Evolutionary conservation across 2,329 filamentous ascomycete genomes (phyloP).

Genomic region (Stagonosporopsis vannaccii): DNA sequence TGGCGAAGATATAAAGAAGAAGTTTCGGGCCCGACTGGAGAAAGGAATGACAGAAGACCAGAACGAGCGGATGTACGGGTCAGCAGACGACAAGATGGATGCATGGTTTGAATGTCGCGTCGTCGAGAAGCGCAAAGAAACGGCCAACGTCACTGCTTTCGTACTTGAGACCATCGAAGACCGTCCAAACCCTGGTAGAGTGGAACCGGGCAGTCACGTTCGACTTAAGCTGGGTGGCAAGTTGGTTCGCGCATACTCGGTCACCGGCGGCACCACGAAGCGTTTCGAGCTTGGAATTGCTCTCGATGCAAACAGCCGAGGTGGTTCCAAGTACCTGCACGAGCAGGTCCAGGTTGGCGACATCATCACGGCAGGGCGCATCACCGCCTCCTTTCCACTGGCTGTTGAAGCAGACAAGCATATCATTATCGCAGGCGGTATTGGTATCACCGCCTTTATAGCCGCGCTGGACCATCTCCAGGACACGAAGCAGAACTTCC

Average conservation of each 20-base stretch:
- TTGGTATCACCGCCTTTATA: conserved; percentile 72
- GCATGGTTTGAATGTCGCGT: conserved; percentile 53
- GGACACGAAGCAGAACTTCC: conserved; percentile 49
- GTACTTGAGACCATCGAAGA: conserved; percentile 57
- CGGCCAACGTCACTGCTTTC: conserved; percentile 60
- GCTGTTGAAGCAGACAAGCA: conserved; percentile 62
- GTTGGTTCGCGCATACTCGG: conserved; percentile 66
- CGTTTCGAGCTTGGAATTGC: conserved; percentile 67
- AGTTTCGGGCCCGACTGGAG: conserved; percentile 63
- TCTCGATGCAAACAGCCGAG: conserved; percentile 62
- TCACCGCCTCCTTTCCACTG: conserved; percentile 60
- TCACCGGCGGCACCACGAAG: conserved; percentile 60
- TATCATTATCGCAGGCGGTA: conserved; percentile 69
- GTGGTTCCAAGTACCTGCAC: conserved; percentile 69
- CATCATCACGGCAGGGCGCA: conserved; percentile 58
- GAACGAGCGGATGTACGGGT: conserved; percentile 36
- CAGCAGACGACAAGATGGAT: conserved; percentile 38
- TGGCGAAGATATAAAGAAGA: conserved; percentile 56
- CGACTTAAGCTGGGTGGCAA: conserved; percentile 65
- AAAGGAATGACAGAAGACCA: conserved; percentile 51
- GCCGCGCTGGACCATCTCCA: conserved; percentile 53
- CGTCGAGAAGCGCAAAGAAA: conserved; percentile 60
- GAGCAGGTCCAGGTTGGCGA: conserved; percentile 57
- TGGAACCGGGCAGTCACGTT: conserved; percentile 62
- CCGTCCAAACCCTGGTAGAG: conserved; percentile 39